Evolutionary conservation across 108 stramenopile species (phyloP), one percentile per base, ranked within the genome.

Genomic region (Craspedostauros australis): DNA sequence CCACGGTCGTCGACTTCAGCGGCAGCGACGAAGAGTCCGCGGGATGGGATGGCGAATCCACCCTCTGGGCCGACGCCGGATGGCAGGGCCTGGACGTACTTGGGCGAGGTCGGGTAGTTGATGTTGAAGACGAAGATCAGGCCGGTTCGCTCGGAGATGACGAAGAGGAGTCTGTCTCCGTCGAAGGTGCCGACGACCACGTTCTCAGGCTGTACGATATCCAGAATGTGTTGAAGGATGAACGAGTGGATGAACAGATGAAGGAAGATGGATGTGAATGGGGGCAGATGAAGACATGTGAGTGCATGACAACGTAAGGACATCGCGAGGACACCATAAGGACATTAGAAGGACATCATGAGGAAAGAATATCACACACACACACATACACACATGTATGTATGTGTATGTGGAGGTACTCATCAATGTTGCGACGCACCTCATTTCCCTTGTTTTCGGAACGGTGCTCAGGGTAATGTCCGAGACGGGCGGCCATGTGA

Each of bases 381-480:
- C n/a, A n/a, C n/a, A n/a, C n/a, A n/a, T n/a, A n/a, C n/a, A n/a
- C n/a, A n/a, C n/a, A n/a, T n/a, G n/a, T n/a, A n/a, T n/a, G n/a
- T n/a, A n/a, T n/a, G n/a, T n/a, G n/a, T n/a, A n/a, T n/a, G n/a
- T n/a, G n/a, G n/a, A n/a, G n/a, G n/a, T n/a, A n/a, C n/a, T n/a
- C n/a, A n/a, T n/a, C n/a, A n/a, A n/a, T n/a, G n/a, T n/a, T n/a
- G n/a, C n/a, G n/a, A n/a, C n/a, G n/a, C n/a, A n/a, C n/a, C n/a
- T 83, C 86, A 32, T 63, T 73, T 20, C 86, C 86, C 50, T 82
- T 84, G 57, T 70, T 74, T 30, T 39, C 60, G n/a, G 79, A 81
- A 14, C 82, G 75, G 16, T 40, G 50, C n/a, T 88, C 86, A 8
- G 80, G 77, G 46, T 88, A 88, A 32, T 83, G 79, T 15, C 86